A percentile compares a stretch with the other conserved stretches of the same genome.
Conservation (phyloP, 2,329 filamentous ascomycete species). For the Penicillium crustosum region DNA sequence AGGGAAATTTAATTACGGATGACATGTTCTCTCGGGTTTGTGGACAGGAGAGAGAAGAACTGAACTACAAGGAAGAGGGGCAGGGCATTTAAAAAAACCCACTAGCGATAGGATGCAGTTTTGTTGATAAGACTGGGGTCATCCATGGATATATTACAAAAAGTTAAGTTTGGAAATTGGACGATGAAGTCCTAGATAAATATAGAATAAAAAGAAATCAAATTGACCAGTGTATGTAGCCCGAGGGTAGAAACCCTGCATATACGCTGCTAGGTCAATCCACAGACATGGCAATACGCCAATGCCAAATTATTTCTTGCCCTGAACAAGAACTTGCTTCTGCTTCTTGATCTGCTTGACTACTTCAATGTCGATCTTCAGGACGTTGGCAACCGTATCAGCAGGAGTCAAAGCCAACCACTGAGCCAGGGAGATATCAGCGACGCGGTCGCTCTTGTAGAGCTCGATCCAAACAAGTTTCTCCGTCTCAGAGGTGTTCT, state of each 20-base stretch:
- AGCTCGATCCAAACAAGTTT: slow-evolving; percentile 68
- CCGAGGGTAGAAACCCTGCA: too few species aligned
- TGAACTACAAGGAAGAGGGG: too few species aligned
- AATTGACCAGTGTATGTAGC: neutral
- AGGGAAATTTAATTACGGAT: too few species aligned
- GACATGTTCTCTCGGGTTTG: too few species aligned
- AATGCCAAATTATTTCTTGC: slow-evolving; percentile 9
- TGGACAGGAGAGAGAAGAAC: too few species aligned
- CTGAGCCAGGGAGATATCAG: slow-evolving; percentile 65
- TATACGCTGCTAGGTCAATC: neutral
- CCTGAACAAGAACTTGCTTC: slow-evolving; percentile 20
- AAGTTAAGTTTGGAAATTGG: neutral
- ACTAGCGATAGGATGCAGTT: neutral
- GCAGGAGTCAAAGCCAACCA: slow-evolving; percentile 67
- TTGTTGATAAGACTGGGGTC: neutral
- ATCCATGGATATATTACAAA: too few species aligned
- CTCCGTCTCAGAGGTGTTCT: slow-evolving; percentile 64
- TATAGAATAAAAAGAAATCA: neutral
- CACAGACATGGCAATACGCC: neutral
- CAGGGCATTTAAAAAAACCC: too few species aligned
- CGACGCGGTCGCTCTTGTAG: slow-evolving; percentile 66
- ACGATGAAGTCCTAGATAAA: neutral
- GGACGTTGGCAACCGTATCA: slow-evolving; percentile 19
- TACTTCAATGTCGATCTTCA: slow-evolving; percentile 24
- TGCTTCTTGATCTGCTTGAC: slow-evolving; percentile 23